Conservation (phyloP, 257 asterid genomes). For the Paraleonurus japonicus region DNA sequence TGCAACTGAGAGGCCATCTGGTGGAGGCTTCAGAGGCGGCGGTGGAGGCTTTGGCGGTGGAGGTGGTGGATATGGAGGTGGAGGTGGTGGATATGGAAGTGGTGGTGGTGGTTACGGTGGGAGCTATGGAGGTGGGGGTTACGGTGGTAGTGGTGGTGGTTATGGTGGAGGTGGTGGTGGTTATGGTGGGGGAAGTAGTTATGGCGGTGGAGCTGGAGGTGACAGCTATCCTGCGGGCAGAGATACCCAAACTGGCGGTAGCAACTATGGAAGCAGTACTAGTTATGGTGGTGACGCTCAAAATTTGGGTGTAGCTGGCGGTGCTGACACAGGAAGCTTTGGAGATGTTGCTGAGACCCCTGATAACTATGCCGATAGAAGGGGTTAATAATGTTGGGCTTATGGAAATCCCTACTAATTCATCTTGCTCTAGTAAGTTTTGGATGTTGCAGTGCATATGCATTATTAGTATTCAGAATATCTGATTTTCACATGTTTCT, state of each 20-base stretch:
- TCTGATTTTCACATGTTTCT: background rate
- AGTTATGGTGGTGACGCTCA: conserved; percentile 25
- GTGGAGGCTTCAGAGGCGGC: conserved; percentile 36
- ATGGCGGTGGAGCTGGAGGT: conserved; percentile 18
- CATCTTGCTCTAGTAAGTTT: background rate
- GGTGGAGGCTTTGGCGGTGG: conserved; percentile 17
- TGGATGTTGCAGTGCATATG: conserved; percentile 3
- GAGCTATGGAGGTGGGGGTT: conserved; percentile 18
- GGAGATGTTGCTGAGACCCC: conserved; percentile 28
- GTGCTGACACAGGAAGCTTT: conserved; percentile 25
- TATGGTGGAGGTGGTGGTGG: conserved; percentile 23
- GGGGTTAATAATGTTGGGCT: conserved; percentile 30
- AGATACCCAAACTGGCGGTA: conserved; percentile 17
- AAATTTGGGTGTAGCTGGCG: conserved; percentile 38
- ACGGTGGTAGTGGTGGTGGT: conserved; percentile 25
- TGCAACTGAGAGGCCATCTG: conserved; percentile 68
- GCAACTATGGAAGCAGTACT: conserved; percentile 1
- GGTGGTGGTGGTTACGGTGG: conserved; percentile 26
- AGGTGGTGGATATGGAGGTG: conserved; percentile 20
- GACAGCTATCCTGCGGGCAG: conserved; percentile 22
- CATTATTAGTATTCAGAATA: background rate
- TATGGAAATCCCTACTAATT: background rate
- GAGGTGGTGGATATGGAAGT: conserved; percentile 25
- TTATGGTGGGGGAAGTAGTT: background rate
- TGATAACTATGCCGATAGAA: conserved; percentile 39